Evolutionary conservation across 2,329 filamentous ascomycete genomes (phyloP), one percentile per base, ranked within the genome.

Genomic region (Claviceps africana): DNA sequence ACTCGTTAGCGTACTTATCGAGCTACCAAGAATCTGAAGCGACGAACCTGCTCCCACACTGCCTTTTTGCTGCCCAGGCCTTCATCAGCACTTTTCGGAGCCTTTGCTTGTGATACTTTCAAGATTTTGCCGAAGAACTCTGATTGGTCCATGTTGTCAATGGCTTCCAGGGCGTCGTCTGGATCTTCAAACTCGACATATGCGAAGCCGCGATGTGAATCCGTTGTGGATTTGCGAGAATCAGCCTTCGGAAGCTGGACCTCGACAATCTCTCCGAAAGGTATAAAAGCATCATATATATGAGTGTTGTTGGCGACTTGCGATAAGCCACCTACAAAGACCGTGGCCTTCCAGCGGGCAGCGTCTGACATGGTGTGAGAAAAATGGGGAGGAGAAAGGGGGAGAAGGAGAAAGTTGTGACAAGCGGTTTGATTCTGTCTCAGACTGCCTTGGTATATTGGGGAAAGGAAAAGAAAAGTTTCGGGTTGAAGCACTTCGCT

Each of bases 61-160:
- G 93, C 94, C 45, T 85, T 95, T 70, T 89, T 94, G 72, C 88
- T 95, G 25, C 91, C 90, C 45, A 98, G 67, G 0, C 90, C 89
- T 65, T 95, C 88, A 51, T 86, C 86, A 48, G 82, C 79, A 60
- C 88, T 88, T 74, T 95, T 96, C 56, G 93, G 88, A 33, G 88
- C 82, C 68, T 95, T 98, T 44, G 94, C 94, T 52, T 85, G 79
- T 45, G 88, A 90, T 50, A 97, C 91, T 67, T 90, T 95, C 66
- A 98, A 85, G 15, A 93, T 84, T 54, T 88, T 81, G 11, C 93
- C 94, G 65, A 91, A 97, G 46, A 98, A 79, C 70, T 97, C 91
- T 55, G 90, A 86, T 66, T 95, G 89, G 65, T 98, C 88, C 91
- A 98, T 97, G 65, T 98, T 98, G 75, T 97, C 89, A 66, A 98